Evolutionary conservation across 371 early-diverging fungal genomes (phyloP).

Genomic region (Entomophthora muscae): DNA sequence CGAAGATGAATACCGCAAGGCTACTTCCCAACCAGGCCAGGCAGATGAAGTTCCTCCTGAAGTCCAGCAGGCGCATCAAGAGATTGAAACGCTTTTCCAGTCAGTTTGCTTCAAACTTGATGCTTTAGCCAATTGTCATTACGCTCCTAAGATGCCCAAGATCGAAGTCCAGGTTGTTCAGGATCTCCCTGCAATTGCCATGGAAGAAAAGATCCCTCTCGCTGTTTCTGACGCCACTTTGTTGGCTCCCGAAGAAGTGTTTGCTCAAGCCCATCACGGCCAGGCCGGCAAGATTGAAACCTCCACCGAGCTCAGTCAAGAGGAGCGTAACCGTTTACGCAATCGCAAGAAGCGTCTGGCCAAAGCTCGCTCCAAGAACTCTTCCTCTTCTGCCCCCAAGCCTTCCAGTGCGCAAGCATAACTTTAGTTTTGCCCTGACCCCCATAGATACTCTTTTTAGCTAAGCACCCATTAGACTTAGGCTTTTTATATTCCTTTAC

Average conservation of each 20-base stretch:
- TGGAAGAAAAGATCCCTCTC: conserved; percentile 91
- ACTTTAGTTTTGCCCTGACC: neutral
- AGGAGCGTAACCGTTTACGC: conserved; percentile 7
- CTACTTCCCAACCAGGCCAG: conserved; percentile 21
- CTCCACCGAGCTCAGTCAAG: conserved; percentile 3
- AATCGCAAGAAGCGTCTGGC: conserved; percentile 9
- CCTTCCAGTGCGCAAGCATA: neutral
- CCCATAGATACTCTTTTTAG: too few relatives aligned
- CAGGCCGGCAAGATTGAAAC: neutral
- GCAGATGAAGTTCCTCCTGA: conserved; percentile 29
- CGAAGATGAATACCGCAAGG: conserved; percentile 70
- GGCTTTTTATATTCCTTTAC: too few relatives aligned
- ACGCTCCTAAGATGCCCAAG: conserved; percentile 57
- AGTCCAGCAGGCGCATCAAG: conserved; percentile 54
- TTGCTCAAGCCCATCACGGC: conserved; percentile 26
- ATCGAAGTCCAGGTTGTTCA: conserved; percentile 61
- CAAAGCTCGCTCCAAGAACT: conserved; percentile 2
- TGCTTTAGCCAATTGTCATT: conserved; percentile 83
- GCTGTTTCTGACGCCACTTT: conserved; percentile 63
- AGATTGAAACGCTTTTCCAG: conserved; percentile 53
- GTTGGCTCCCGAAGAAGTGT: conserved; percentile 83
- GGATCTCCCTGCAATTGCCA: conserved; percentile 70
- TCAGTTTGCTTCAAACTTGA: conserved; percentile 65
- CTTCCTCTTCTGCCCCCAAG: neutral
- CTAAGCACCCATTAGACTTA: too few relatives aligned